Conservation (phyloP, 2,329 filamentous ascomycete genomes). For the Alternaria infectoria region DNA sequence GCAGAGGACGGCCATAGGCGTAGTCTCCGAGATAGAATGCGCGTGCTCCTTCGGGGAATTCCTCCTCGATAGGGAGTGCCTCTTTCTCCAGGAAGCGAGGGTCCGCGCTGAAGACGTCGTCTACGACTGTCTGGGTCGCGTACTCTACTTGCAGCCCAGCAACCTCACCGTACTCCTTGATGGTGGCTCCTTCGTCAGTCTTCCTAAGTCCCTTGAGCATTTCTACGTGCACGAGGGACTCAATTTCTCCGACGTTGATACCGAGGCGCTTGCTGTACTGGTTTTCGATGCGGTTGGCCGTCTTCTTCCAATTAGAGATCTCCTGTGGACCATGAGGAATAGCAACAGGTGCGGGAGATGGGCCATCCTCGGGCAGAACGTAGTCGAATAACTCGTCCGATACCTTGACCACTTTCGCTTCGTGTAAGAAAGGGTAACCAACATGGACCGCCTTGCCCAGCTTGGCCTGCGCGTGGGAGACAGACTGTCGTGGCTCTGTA, state of each 20-base stretch:
- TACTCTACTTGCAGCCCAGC: slow-evolving; percentile 87
- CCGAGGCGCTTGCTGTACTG: slow-evolving; percentile 91
- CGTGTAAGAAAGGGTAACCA: slow-evolving; percentile 93
- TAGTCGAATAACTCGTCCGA: slow-evolving; percentile 96
- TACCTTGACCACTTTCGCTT: slow-evolving; percentile 86
- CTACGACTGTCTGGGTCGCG: slow-evolving; percentile 88
- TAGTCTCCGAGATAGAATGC: slow-evolving; percentile 95
- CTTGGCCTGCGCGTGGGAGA: slow-evolving; percentile 75
- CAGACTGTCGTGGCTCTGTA: slow-evolving; percentile 72
- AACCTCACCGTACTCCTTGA: slow-evolving; percentile 91
- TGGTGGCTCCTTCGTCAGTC: slow-evolving; percentile 85
- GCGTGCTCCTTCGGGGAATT: slow-evolving; percentile 81
- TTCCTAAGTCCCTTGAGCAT: slow-evolving; percentile 91
- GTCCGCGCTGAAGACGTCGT: slow-evolving; percentile 88
- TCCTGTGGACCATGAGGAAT: slow-evolving; percentile 76
- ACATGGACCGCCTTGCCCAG: slow-evolving; percentile 87
- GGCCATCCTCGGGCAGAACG: slow-evolving; percentile 69
- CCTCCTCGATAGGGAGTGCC: slow-evolving; percentile 87
- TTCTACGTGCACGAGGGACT: slow-evolving; percentile 89
- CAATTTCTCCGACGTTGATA: slow-evolving; percentile 83
- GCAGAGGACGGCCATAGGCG: slow-evolving; percentile 88
- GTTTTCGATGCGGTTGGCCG: slow-evolving; percentile 81
- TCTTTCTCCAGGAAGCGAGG: slow-evolving; percentile 89
- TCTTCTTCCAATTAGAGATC: slow-evolving; percentile 83
- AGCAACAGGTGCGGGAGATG: slow-evolving; percentile 64